Evolutionary conservation across 2,329 filamentous ascomycete genomes (phyloP), one percentile per base, ranked within the genome.

Genomic region (Pseudocercospora crystallina): DNA sequence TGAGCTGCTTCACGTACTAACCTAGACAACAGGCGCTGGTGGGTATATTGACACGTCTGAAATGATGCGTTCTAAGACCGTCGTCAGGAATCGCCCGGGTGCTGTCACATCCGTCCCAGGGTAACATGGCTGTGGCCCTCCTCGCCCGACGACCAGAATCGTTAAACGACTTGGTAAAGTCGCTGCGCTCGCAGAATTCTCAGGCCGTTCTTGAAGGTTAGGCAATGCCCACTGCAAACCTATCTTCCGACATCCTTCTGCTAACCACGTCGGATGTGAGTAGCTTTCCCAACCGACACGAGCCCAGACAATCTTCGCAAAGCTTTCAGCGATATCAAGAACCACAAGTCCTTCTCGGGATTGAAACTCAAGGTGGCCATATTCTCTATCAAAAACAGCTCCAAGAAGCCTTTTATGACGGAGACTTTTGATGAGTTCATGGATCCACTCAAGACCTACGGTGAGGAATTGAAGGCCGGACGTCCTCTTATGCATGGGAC

Each of bases 331-430:
- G 71, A 73, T 12, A 80, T 83, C 54, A 69, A 72, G n/a, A 56
- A 56, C 0, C 76, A 81, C 57, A 38, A 66, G 5, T 76, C 74
- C 20, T 79, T 81, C 65, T 59, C 67, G 15, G 69, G 68, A 8
- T 65, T 83, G 15, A 80, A 80, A 50, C 69, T 82, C 3, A 69
- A 73, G 42, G 45, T 59, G 9, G 76, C 79, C 1, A 71, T 84
- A 20, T 83, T 78, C 64, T 80, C 76, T 56, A 73, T 83, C 61
- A 83, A 82, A 61, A 76, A 81, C 55, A 71, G 71, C 1, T 72
- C 70, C 57, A 80, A 76, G 64, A 81, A 78, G 56, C 77, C 80
- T 0, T 82, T 81, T 63, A 67, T 81, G 40, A 69, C 77, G 36
- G 78, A 80, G 59, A 80, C 78, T 0, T 71, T 76, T 20, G 74